phyloP scores from a whole-genome alignment of 352 stramenopile species.

The Peronospora belbahrii region DNA sequence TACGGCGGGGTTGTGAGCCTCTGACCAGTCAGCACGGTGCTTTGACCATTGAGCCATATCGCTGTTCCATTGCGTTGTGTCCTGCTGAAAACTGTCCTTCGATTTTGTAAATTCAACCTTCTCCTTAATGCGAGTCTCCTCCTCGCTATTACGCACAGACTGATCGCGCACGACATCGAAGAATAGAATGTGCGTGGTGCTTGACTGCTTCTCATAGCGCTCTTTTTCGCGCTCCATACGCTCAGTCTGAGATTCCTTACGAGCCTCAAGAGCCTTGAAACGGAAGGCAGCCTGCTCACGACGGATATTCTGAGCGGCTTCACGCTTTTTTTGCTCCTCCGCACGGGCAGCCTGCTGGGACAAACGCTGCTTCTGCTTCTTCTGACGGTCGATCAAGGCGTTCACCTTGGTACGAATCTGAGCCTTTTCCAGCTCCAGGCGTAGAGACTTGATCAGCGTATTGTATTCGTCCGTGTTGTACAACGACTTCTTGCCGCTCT shows the following conservation, averaged over 20 bases:
- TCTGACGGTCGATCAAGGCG: constrained; percentile 50
- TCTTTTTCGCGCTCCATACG: constrained; percentile 82
- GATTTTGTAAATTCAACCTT: constrained; percentile 87
- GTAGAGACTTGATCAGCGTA: constrained; percentile 62
- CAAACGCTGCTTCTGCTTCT: constrained; percentile 65
- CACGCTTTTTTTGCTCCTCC: constrained; percentile 61
- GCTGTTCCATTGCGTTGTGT: constrained; percentile 85
- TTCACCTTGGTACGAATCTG: constrained; percentile 79
- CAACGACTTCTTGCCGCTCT: constrained; percentile 57
- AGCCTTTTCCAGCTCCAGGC: constrained; percentile 78
- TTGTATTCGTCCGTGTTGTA: constrained; percentile 80
- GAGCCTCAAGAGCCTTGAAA: constrained; percentile 74
- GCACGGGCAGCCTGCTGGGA: constrained; percentile 50
- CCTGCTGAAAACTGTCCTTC: constrained; percentile 82
- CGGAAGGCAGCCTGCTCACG: constrained; percentile 60
- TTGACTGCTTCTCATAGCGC: constrained; percentile 63
- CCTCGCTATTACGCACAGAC: constrained; percentile 59
- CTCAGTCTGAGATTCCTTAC: constrained; percentile 72
- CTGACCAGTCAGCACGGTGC: constrained; percentile 80
- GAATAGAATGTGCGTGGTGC: constrained; percentile 75
- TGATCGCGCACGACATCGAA: constrained; percentile 76
- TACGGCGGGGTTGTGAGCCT: constrained; percentile 81
- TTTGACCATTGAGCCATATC: constrained; percentile 85
- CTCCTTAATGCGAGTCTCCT: constrained; percentile 76
- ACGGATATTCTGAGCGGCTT: constrained; percentile 62